Conservation (phyloP, 2,329 filamentous ascomycete species). For the Corynespora cassiicola region DNA sequence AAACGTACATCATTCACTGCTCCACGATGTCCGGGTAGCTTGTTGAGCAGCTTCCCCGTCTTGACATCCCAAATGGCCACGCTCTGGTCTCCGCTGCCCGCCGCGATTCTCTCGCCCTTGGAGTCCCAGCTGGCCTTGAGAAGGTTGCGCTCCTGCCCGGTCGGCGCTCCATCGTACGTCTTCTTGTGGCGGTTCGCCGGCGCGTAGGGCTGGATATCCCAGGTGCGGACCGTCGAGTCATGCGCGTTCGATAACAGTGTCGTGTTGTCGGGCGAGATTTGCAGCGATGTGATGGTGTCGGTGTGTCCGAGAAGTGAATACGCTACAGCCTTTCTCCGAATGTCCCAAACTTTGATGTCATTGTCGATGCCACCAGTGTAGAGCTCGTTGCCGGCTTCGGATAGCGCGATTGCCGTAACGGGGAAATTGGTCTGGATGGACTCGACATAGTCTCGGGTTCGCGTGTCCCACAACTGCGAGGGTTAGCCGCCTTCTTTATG, state of each 20-base stretch:
- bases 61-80: conserved; percentile 90
- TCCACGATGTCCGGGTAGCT: conserved; percentile 93
- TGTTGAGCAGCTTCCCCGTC: conserved; percentile 90
- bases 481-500: conserved; percentile 18
- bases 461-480: conserved; percentile 83
- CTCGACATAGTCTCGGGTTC: conserved; percentile 85
- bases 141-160: conserved; percentile 89
- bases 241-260: conserved; percentile 89
- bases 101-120: conserved; percentile 83
- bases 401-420: conserved; percentile 88
- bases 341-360: conserved; percentile 95
- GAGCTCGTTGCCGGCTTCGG: conserved; percentile 93
- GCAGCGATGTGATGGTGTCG: conserved; percentile 88
- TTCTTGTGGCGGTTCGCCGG: conserved; percentile 83
- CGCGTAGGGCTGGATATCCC: conserved; percentile 96
- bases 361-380: conserved; percentile 97
- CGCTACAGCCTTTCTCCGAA: conserved; percentile 86
- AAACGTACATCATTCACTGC: conserved; percentile 96
- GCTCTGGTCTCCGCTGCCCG: conserved; percentile 88
- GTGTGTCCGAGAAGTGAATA: conserved; percentile 90
- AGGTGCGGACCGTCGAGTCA: conserved; percentile 91
- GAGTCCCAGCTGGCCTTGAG: conserved; percentile 89
- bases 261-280: conserved; percentile 92
- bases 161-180: conserved; percentile 90
- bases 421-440: conserved; percentile 92